Evolutionary conservation across 1,284 basidiomycete species (phyloP).

Genomic region (Prillingera fragicola): DNA sequence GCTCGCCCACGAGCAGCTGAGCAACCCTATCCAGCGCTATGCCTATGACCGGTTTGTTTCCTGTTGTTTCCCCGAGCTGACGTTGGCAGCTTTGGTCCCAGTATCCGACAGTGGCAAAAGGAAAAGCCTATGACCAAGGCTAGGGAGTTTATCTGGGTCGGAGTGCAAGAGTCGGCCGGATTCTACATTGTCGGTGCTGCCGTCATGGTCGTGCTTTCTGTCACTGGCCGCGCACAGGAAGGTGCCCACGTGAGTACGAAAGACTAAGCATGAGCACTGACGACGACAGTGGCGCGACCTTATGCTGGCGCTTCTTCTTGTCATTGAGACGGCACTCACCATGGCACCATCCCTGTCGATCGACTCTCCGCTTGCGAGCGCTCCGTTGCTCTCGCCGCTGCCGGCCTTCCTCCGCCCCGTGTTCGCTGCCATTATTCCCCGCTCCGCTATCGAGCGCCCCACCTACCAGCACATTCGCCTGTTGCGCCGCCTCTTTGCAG

Average conservation of each 20-base stretch:
- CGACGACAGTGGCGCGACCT: slow-evolving; percentile 66
- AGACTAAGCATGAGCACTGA: slow-evolving; percentile 4
- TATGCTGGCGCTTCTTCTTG: slow-evolving; percentile 58
- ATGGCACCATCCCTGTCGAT: slow-evolving; percentile 23
- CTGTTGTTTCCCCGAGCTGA: background rate
- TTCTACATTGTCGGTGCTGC: slow-evolving; percentile 8
- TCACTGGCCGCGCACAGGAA: slow-evolving; percentile 57
- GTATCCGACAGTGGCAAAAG: slow-evolving; percentile 1
- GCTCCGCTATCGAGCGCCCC: slow-evolving; percentile 7
- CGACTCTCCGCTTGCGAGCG: background rate
- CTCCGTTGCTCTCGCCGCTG: slow-evolving; percentile 8
- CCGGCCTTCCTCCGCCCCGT: slow-evolving; percentile 1
- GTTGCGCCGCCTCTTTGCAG: slow-evolving; percentile 30
- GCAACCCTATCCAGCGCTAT: slow-evolving; percentile 70
- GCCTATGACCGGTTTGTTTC: slow-evolving; percentile 69
- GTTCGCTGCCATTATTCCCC: slow-evolving; percentile 5
- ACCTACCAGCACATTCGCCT: slow-evolving; percentile 31
- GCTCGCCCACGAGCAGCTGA: slow-evolving; percentile 72
- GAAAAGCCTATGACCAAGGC: slow-evolving; percentile 47
- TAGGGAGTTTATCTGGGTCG: slow-evolving; percentile 20
- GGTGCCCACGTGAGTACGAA: slow-evolving; percentile 60
- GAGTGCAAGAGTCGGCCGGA: background rate
- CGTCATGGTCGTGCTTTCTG: slow-evolving; percentile 3
- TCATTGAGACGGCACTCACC: slow-evolving; percentile 47
- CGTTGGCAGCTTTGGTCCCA: slow-evolving; percentile 11